phyloP scores from a whole-genome alignment of 176 grass and related monocot genomes.

The Neostapfia colusana region DNA sequence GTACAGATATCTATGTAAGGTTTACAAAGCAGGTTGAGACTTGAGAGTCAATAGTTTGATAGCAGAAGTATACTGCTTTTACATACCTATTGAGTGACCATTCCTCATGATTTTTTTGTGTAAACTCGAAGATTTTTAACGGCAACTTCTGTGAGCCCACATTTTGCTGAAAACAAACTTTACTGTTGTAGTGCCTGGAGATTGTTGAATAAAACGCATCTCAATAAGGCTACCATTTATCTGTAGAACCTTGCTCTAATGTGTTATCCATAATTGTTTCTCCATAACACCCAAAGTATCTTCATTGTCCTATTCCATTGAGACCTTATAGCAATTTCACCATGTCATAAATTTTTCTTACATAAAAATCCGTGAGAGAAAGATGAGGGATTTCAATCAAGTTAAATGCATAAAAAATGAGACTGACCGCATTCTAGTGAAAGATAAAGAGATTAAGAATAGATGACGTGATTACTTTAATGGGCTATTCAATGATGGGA shows the following conservation, averaged over 20 bases:
- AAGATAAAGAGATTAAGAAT: too few relatives aligned
- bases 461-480: too few relatives aligned
- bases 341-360: neutral
- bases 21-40: neutral
- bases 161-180: neutral
- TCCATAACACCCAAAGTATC: neutral
- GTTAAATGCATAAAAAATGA: too few relatives aligned
- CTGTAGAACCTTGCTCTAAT: neutral
- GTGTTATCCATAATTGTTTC: neutral
- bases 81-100: neutral
- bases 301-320: neutral
- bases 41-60: neutral
- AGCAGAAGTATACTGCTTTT: neutral
- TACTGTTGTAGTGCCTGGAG: neutral
- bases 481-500: too few relatives aligned
- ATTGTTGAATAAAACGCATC: neutral
- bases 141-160: neutral
- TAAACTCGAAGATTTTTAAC: too few relatives aligned
- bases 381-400: too few relatives aligned
- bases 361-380: too few relatives aligned
- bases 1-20: neutral
- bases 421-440: too few relatives aligned
- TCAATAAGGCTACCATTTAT: neutral
- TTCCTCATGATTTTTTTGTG: constrained; percentile 16
- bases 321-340: neutral